Evolutionary conservation across 352 stramenopile genomes (phyloP).

Genomic region (Pythium plurisporium): DNA sequence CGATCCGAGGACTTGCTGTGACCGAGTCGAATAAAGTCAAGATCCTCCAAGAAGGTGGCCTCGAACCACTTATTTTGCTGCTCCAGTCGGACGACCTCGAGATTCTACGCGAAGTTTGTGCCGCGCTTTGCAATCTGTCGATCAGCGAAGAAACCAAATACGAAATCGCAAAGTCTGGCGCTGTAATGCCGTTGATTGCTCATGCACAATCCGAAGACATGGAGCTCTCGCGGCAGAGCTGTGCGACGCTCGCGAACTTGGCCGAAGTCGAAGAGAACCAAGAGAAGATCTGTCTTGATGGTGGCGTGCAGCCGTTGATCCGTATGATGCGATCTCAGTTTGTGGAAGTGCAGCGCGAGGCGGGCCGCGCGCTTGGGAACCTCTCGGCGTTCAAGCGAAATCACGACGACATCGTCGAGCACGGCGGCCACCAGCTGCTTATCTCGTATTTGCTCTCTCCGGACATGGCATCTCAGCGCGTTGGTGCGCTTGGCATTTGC

Average conservation of each 20-base stretch:
- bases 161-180: slow-evolving; percentile 94
- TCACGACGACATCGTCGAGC: slow-evolving; percentile 89
- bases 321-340: slow-evolving; percentile 94
- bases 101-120: slow-evolving; percentile 92
- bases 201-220: slow-evolving; percentile 93
- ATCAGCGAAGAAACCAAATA: slow-evolving; percentile 96
- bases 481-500: slow-evolving; percentile 92
- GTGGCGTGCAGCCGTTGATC: slow-evolving; percentile 90
- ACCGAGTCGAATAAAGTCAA: slow-evolving; percentile 93
- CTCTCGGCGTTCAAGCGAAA: slow-evolving; percentile 87
- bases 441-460: slow-evolving; percentile 95
- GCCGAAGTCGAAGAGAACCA: slow-evolving; percentile 95
- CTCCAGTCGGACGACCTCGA: slow-evolving; percentile 89
- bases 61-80: slow-evolving; percentile 91
- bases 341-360: slow-evolving; percentile 91
- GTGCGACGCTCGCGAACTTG: slow-evolving; percentile 92
- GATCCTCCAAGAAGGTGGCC: slow-evolving; percentile 94
- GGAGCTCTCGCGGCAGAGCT: slow-evolving; percentile 87
- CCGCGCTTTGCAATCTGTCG: slow-evolving; percentile 93
- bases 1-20: slow-evolving; percentile 90
- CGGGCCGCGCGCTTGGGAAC: slow-evolving; percentile 91
- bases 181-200: slow-evolving; percentile 85
- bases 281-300: slow-evolving; percentile 91
- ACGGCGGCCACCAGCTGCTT: slow-evolving; percentile 91
- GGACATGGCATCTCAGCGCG: slow-evolving; percentile 91